A percentile compares a stretch with the other conserved stretches of the same genome.
These are phyloP conservation scores for Aquilaria sinensis DNA, from an alignment of 345 rosid genomes.

Conservation along the genomic window DNA sequence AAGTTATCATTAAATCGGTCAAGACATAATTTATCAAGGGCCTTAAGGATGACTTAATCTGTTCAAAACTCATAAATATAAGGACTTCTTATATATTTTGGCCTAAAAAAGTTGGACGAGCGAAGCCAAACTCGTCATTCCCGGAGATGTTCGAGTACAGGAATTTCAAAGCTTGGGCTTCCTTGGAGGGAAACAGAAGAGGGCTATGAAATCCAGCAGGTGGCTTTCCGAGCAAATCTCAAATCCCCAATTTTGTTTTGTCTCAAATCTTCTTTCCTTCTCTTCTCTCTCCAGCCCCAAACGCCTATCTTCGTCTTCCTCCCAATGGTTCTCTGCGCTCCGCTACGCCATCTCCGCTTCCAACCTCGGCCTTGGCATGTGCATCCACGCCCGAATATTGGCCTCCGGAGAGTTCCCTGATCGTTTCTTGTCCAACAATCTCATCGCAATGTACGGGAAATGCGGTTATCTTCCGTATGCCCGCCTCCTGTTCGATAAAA, in stretches of 20 bases:
- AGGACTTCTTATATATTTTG: too few species aligned
- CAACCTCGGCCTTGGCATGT: constrained; percentile 39
- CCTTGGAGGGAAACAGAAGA: constrained; percentile 9
- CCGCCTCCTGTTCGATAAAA: constrained; percentile 48
- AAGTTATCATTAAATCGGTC: too few species aligned
- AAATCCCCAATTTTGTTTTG: not conserved
- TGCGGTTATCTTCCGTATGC: constrained; percentile 48
- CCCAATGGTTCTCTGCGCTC: constrained; percentile 47
- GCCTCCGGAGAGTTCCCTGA: constrained; percentile 26
- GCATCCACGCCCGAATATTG: constrained; percentile 38
- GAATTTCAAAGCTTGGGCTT: not conserved
- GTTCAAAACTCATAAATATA: too few species aligned
- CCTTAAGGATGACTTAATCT: too few species aligned
- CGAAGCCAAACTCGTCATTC: too few species aligned
- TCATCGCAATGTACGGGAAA: constrained; percentile 36
- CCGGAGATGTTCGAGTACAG: too few species aligned
- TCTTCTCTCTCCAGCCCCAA: not conserved
- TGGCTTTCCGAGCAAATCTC: constrained; percentile 4
- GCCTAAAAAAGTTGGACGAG: too few species aligned
- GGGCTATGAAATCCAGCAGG: not conserved
- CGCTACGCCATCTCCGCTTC: constrained; percentile 48
- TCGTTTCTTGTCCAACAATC: constrained; percentile 48
- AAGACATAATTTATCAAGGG: too few species aligned
- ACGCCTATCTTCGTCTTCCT: constrained; percentile 20
- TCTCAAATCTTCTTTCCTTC: not conserved